Evolutionary conservation across 176 grass and related monocot species (phyloP).

Genomic region (Hsuehochloa calcarea): DNA sequence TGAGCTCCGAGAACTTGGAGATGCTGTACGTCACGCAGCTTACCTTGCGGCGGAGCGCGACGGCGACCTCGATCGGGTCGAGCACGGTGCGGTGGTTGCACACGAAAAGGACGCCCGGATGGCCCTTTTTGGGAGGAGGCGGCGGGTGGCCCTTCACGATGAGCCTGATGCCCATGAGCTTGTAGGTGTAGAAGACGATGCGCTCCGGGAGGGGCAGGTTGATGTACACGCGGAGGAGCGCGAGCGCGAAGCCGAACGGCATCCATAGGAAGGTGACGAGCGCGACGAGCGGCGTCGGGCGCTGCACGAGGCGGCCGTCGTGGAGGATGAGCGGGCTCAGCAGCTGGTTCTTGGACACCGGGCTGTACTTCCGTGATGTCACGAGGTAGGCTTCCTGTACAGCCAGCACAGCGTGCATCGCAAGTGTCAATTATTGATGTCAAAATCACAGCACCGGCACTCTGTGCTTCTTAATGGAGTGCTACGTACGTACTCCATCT

Average conservation of each 20-base stretch:
- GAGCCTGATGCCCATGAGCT: constrained; percentile 89
- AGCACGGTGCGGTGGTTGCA: constrained; percentile 97
- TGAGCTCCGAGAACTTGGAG: constrained; percentile 93
- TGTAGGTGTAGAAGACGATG: constrained; percentile 89
- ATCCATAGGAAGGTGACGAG: constrained; percentile 95
- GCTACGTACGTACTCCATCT: not conserved
- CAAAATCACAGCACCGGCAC: not conserved
- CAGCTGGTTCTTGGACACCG: constrained; percentile 66
- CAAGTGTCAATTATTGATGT: not conserved
- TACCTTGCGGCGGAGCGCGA: constrained; percentile 86
- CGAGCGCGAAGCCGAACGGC: constrained; percentile 79
- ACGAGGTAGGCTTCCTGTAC: constrained; percentile 79
- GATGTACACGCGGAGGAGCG: constrained; percentile 81
- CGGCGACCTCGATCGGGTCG: constrained; percentile 73
- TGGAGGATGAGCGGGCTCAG: constrained; percentile 75
- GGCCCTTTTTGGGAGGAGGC: constrained; percentile 68
- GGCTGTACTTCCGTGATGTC: constrained; percentile 52
- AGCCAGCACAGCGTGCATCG: not conserved
- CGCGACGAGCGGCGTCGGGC: constrained; percentile 72
- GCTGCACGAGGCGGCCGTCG: constrained; percentile 81
- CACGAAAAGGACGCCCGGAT: constrained; percentile 85
- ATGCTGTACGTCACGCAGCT: constrained; percentile 99
- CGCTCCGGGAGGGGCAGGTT: constrained; percentile 91
- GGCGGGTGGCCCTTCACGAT: constrained; percentile 76
- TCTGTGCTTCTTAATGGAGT: not conserved